These are phyloP conservation scores for Phytophthora ohioensis DNA, from an alignment of 352 stramenopile genomes.

Conservation along the genomic window DNA sequence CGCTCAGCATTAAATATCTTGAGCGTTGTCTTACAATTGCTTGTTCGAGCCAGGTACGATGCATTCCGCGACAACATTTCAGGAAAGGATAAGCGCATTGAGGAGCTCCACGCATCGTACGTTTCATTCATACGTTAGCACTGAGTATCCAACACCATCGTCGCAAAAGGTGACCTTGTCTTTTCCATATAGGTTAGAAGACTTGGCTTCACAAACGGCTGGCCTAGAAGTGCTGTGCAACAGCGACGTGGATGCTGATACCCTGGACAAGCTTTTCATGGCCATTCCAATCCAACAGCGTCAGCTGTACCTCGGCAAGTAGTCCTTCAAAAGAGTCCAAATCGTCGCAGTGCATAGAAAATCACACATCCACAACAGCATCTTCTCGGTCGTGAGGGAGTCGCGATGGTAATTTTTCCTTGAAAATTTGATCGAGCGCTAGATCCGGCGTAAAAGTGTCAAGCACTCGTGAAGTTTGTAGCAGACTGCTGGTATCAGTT, in stretches of 20 bases:
- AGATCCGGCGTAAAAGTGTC: slow-evolving; percentile 48
- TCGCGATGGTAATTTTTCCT: slow-evolving; percentile 75
- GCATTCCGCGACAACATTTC: slow-evolving; percentile 39
- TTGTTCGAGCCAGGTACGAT: slow-evolving; percentile 38
- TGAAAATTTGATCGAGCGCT: slow-evolving; percentile 76
- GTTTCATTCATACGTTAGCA: neutral
- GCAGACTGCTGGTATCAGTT: slow-evolving; percentile 41
- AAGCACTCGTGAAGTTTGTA: slow-evolving; percentile 43
- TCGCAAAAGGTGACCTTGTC: neutral
- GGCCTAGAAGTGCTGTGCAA: slow-evolving; percentile 55
- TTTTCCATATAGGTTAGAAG: slow-evolving; percentile 44
- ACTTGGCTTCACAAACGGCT: slow-evolving; percentile 48
- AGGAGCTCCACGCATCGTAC: slow-evolving; percentile 42
- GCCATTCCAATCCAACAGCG: slow-evolving; percentile 55
- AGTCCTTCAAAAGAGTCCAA: neutral
- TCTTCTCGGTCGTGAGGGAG: slow-evolving; percentile 73
- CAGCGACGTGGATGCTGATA: slow-evolving; percentile 43
- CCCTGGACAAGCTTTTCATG: slow-evolving; percentile 57
- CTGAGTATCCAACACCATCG: neutral
- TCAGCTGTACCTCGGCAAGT: slow-evolving; percentile 13
- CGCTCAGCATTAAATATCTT: neutral
- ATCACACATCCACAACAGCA: slow-evolving; percentile 75
- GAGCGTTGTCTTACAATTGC: neutral
- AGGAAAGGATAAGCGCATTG: slow-evolving; percentile 43
- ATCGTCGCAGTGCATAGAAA: neutral